Conservation (phyloP, 1,284 basidiomycete species). For the Cutaneotrichosporon mucoides region DNA sequence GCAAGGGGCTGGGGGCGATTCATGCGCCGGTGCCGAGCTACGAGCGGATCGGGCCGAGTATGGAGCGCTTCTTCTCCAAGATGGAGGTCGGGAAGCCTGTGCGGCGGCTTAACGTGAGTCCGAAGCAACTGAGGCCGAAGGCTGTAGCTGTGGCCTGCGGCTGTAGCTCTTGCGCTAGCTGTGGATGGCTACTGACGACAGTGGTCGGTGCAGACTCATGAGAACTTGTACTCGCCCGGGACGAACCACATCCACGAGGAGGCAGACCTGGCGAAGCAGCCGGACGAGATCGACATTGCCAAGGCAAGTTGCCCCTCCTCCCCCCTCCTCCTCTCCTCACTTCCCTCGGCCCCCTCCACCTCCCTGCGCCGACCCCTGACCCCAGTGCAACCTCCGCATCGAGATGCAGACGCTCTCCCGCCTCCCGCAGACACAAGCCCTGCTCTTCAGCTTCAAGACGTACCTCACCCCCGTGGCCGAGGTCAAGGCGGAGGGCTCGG, state of each 20-base stretch:
- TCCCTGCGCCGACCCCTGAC: background rate
- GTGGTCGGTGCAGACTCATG: slow-evolving; percentile 16
- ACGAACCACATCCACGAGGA: slow-evolving; percentile 10
- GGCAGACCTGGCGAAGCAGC: background rate
- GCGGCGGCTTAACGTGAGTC: slow-evolving; percentile 8
- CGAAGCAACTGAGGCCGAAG: background rate
- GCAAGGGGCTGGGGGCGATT: slow-evolving; percentile 9
- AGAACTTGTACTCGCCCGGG: slow-evolving; percentile 7
- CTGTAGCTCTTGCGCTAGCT: no score
- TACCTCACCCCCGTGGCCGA: slow-evolving; percentile 12
- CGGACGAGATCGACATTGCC: slow-evolving; percentile 1
- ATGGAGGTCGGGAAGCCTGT: slow-evolving; percentile 15
- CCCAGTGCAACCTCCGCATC: slow-evolving; percentile 10
- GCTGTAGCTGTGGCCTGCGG: no score
- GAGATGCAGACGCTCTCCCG: slow-evolving; percentile 18
- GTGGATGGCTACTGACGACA: slow-evolving; percentile 1
- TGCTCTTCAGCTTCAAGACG: slow-evolving; percentile 18
- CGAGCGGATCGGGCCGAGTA: slow-evolving; percentile 14
- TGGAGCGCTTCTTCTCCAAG: slow-evolving; percentile 17
- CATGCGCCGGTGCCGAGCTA: slow-evolving; percentile 16
- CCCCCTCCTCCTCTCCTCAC: no score
- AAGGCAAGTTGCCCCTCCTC: background rate
- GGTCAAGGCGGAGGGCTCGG: slow-evolving; percentile 12
- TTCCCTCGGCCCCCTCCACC: no score
- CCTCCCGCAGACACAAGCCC: slow-evolving; percentile 6